Percentiles rank a stretch among this genome's conserved stretches.
Evolutionary conservation across 2,329 filamentous ascomycete species (phyloP).

Genomic region (Sclerotinia minor): DNA sequence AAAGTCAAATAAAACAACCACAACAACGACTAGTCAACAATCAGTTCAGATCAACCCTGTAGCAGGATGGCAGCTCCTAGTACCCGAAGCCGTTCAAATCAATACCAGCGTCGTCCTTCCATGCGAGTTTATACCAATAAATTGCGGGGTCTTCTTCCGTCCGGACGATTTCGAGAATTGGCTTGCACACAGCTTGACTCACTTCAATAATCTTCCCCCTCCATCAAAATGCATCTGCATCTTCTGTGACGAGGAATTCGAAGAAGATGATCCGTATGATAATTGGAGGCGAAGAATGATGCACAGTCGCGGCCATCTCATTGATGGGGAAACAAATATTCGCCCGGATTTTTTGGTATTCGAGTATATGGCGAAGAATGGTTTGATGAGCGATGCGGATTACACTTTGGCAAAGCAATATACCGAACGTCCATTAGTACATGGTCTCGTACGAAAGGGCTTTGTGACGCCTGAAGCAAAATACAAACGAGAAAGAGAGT

Average conservation of each 20-base stretch:
- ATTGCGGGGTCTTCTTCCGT: constrained; percentile 46
- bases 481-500: constrained; percentile 15
- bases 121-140: constrained; percentile 34
- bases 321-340: constrained; percentile 29
- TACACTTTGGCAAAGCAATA: constrained; percentile 26
- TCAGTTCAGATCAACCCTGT: constrained; percentile 5
- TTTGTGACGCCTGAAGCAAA: constrained; percentile 29
- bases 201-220: constrained; percentile 44
- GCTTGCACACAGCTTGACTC: constrained; percentile 47
- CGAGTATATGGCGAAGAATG: constrained; percentile 42
- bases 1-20: constrained; percentile 7
- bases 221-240: constrained; percentile 48
- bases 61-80: constrained; percentile 9
- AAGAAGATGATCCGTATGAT: constrained; percentile 22
- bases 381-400: constrained; percentile 39
- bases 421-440: constrained; percentile 31
- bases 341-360: constrained; percentile 47
- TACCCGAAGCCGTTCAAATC: neutral
- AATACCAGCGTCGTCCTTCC: constrained; percentile 30
- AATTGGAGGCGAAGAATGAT: constrained; percentile 46
- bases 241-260: constrained; percentile 48
- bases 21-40: constrained; percentile 10
- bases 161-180: constrained; percentile 46
- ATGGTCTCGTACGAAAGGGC: constrained; percentile 24
- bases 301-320: constrained; percentile 51